Evolutionary conservation across 1,139 yeast species (phyloP), one percentile per base, ranked within the genome.

Genomic region (Trichomonascaceae sp.): DNA sequence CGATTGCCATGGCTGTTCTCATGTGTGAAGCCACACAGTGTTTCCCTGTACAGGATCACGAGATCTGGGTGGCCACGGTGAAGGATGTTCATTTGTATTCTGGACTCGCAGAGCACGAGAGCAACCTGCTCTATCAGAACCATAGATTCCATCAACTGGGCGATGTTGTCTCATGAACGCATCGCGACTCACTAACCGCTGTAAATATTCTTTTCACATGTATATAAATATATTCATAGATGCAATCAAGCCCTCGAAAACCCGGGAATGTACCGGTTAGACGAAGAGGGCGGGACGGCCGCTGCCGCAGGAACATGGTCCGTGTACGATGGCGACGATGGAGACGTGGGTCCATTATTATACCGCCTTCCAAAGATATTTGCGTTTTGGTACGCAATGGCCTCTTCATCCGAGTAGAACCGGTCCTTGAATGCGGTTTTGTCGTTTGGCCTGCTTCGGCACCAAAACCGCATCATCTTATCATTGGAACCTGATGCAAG

Each of bases 401-500:
- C 17, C 48, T 77, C 78, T 34, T 76, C 78, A 50, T 74, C 74
- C 11, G 80, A 74, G 55, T 78, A 77, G 40, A 82, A 75, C 15
- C 85, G 78, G 54, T 87, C 96, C 44, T 76, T 73, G 59, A 75
- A 84, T 2, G 87, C 80, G 52, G 70, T 71, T 1, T 84, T 79
- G 58, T 89, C 98, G 46, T 78, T 79, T 1, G 96, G 97, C 51
- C 94, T 67, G 1, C 93, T 80, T 35, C 98, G 67, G 25, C 89
- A 76, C 98, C 98, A 89, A 59, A 89, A 82, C 41, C 96, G 62
- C n/a, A 93, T 84, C 9, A 92, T 75, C 51, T 92, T 72, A 57
- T 89, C 98, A 39, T 92, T 85, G 17, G 96, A 89, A 0, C 96
- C 97, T 13, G 95, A 76, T 40, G 93, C 78, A 31, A 89, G 64